phyloP scores from a whole-genome alignment of 441 rosid species.

The Omphalea diandra region DNA sequence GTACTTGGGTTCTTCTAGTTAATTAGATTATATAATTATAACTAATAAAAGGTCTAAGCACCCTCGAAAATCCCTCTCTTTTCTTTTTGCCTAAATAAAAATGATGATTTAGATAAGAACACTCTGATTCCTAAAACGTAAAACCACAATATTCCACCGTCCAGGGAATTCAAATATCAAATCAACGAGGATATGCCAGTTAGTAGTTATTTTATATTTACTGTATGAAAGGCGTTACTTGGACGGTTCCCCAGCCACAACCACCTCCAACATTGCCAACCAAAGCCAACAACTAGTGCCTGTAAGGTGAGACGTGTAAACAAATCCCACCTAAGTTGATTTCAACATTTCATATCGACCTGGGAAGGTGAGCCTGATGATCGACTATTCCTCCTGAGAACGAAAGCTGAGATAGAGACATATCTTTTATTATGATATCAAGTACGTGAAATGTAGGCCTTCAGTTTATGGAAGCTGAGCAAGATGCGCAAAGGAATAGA shows the following conservation, averaged over 20 bases:
- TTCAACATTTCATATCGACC: not conserved
- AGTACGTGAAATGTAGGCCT: not conserved
- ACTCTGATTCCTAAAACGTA: not conserved
- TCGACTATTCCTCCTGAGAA: not conserved
- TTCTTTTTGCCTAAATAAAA: too few relatives aligned
- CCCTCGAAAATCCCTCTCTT: too few relatives aligned
- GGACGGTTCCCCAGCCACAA: not conserved
- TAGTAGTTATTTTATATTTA: not conserved
- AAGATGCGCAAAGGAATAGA: not conserved
- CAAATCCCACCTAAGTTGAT: not conserved
- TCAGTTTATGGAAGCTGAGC: not conserved
- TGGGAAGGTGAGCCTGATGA: not conserved
- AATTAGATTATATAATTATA: too few relatives aligned
- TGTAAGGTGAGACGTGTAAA: conserved; percentile 11
- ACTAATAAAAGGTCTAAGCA: too few relatives aligned
- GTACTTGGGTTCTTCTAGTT: too few relatives aligned
- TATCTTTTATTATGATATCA: not conserved
- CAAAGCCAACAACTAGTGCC: not conserved
- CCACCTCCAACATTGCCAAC: not conserved
- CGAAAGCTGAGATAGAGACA: not conserved
- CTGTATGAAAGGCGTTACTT: not conserved
- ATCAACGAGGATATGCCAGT: too few relatives aligned
- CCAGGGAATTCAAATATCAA: not conserved
- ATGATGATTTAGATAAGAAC: too few relatives aligned
- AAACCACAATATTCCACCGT: not conserved